Evolutionary conservation across 1,284 basidiomycete genomes (phyloP), one percentile per base, ranked within the genome.

Genomic region (Porodaedalea pini): DNA sequence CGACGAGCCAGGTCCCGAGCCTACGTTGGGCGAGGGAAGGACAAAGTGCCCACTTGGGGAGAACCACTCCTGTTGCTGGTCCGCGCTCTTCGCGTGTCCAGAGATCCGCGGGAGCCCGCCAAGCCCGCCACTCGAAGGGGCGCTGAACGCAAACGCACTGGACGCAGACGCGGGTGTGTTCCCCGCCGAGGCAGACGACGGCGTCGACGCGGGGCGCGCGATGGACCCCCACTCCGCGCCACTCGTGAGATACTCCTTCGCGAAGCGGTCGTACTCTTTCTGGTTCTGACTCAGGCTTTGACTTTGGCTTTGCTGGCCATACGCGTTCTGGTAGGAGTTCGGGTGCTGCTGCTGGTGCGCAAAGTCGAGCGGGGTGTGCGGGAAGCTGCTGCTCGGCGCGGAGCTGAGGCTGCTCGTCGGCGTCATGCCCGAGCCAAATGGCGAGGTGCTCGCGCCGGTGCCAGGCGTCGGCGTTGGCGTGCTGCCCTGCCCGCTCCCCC

Each of bases 51-150:
- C 66, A 61, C 50, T 64, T 62, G 52, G 69, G 61, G 50, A 57
- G 67, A 61, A 59, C 51, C 47, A 50, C 39, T 59, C 51, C 17
- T 54, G 68, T 37, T 3, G 66, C 52, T 29, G 64, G 36, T 39
- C 51, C 68, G 2, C 57, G 52, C 50, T 81, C 45, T 79, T 68
- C 80, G 81, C 76, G 67, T 86, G 85, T 62, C 79, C 82, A 65
- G 85, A 80, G 66, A 87, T 86, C 68, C 86, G 86, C 68, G 80
- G 78, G 75, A 87, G 79, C 54, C 78, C 79, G 70, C 76, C 75
- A 69, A 80, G 78, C 61, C 80, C 72, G 51, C 78, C 74, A 71
- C 75, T 78, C 71, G 83, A 80, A 60, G 83, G 19, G n/a, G 37
- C 31, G 34, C 31, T 51, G 17, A 45, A 52, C 17, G 19, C 37